Conservation (phyloP, 208 protist genomes). For the Leishmania amazonensis region DNA sequence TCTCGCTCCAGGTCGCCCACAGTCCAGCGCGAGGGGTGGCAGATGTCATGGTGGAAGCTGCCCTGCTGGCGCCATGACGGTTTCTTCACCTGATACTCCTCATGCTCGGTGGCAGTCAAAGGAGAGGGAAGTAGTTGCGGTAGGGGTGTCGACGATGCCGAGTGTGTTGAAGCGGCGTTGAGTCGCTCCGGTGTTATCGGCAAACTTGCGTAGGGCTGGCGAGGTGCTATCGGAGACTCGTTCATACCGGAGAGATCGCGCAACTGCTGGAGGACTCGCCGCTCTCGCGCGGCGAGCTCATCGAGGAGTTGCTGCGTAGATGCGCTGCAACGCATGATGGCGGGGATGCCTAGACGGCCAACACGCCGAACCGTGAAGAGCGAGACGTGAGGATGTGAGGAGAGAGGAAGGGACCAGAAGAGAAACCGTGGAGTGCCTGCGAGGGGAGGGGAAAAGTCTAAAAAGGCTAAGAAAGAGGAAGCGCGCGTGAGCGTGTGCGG, state of each 20-base stretch:
- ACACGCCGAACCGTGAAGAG: neutral
- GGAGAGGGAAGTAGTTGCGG: neutral
- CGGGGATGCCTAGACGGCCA: neutral
- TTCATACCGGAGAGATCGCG: conserved; percentile 26
- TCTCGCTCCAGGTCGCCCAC: conserved; percentile 13
- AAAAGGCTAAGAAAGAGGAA: neutral
- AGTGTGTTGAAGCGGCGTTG: neutral
- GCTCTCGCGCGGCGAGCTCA: conserved; percentile 25
- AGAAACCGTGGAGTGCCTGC: neutral
- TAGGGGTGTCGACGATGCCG: neutral
- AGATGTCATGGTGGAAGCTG: neutral
- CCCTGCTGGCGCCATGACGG: neutral
- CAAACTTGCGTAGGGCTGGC: conserved; percentile 20
- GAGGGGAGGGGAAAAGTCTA: neutral
- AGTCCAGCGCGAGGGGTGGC: neutral
- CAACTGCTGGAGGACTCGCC: conserved; percentile 29
- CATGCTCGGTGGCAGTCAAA: neutral
- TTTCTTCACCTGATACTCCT: neutral
- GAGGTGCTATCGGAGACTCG: conserved; percentile 27
- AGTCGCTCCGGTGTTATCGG: conserved; percentile 16
- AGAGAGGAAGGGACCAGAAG: neutral
- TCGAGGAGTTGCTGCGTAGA: conserved; percentile 28
- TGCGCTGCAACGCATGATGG: conserved; percentile 5
- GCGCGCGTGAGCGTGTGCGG: neutral
- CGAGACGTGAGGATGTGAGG: neutral